phyloP scores from a whole-genome alignment of 306 rosid species.

The Trifolium repens region DNA sequence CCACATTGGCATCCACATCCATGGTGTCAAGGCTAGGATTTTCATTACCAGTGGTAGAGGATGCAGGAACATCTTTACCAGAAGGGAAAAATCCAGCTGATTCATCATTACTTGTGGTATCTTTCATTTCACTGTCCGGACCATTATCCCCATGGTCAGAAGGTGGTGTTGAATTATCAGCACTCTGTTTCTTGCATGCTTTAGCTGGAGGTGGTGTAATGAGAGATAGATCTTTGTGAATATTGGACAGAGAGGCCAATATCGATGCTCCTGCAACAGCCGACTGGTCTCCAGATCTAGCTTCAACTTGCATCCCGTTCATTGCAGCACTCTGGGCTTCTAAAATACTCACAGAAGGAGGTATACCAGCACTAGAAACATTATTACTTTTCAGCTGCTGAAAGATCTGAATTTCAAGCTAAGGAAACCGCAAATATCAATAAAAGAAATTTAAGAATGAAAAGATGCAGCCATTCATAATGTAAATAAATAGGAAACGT shows the following conservation, averaged over 20 bases:
- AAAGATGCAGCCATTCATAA: constrained; percentile 1
- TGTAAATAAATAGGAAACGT: constrained; percentile 11
- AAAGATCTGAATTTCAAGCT: constrained; percentile 64
- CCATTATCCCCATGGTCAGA: constrained; percentile 57
- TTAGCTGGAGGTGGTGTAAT: constrained; percentile 68
- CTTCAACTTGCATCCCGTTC: constrained; percentile 76
- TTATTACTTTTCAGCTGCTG: constrained; percentile 73
- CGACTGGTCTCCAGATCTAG: constrained; percentile 83
- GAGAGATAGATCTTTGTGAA: constrained; percentile 65
- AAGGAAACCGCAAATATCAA: constrained; percentile 51
- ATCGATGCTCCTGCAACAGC: constrained; percentile 80
- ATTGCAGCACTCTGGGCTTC: constrained; percentile 76
- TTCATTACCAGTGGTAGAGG: constrained; percentile 56
- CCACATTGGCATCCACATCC: constrained; percentile 59
- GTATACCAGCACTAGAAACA: constrained; percentile 59
- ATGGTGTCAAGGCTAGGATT: constrained; percentile 57
- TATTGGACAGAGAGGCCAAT: constrained; percentile 76
- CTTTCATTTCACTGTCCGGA: constrained; percentile 63
- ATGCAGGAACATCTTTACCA: constrained; percentile 62
- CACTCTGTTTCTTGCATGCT: constrained; percentile 60
- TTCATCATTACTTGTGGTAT: constrained; percentile 56
- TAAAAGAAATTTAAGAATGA: constrained; percentile 13
- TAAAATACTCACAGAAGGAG: constrained; percentile 75
- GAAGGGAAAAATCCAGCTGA: constrained; percentile 51
- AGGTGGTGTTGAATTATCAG: constrained; percentile 60